These are phyloP conservation scores for Cystobasidiaceae sp. DNA, from an alignment of 1,284 basidiomycete species.

Conservation along the genomic window DNA sequence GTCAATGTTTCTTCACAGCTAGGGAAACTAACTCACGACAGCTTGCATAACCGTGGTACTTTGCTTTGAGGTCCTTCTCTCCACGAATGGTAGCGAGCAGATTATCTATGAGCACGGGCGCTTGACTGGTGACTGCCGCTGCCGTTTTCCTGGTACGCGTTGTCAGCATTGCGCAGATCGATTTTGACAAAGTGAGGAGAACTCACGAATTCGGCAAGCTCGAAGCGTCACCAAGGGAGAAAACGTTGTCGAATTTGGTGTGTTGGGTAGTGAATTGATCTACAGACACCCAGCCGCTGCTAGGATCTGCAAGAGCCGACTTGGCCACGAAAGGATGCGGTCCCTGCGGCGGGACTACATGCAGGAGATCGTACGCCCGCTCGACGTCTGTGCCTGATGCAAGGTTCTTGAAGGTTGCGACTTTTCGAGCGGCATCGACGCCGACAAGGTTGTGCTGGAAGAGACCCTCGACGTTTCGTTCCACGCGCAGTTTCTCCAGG, in stretches of 20 bases:
- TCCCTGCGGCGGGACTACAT: constrained; percentile 87
- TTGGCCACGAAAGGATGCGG: constrained; percentile 74
- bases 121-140: constrained; percentile 84
- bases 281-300: constrained; percentile 76
- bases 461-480: constrained; percentile 70
- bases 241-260: constrained; percentile 74
- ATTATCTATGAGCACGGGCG: constrained; percentile 89
- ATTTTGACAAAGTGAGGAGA: background rate
- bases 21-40: constrained; percentile 58
- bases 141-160: constrained; percentile 63
- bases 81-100: constrained; percentile 76
- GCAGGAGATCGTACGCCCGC: constrained; percentile 54
- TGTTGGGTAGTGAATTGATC: constrained; percentile 75
- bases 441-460: constrained; percentile 81
- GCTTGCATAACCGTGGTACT: constrained; percentile 46
- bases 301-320: constrained; percentile 42
- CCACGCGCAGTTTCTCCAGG: constrained; percentile 67
- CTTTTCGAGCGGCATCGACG: constrained; percentile 63
- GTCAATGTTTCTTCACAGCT: background rate
- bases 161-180: background rate
- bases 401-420: constrained; percentile 71
- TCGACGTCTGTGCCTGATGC: constrained; percentile 37
- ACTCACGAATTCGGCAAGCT: constrained; percentile 72
- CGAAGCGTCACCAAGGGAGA: constrained; percentile 83
- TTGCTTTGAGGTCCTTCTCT: constrained; percentile 42